Conservation (phyloP, 2,329 filamentous ascomycete genomes). For the Calonectria naviculata region DNA sequence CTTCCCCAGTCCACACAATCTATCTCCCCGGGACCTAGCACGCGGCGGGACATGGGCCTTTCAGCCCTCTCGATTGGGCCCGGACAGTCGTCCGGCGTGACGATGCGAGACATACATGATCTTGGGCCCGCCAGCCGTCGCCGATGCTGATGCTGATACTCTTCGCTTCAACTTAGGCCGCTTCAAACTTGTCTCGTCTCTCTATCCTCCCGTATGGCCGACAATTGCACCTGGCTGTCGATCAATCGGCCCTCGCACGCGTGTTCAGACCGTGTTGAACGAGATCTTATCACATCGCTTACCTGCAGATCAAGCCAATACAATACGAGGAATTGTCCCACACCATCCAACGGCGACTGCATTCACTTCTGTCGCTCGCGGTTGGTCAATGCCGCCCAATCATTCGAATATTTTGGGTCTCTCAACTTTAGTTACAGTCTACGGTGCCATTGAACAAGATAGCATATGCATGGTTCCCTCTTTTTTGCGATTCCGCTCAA, state of each 20-base stretch:
- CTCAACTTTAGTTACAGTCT: not conserved
- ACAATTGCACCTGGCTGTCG: not conserved
- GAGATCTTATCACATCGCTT: constrained; percentile 6
- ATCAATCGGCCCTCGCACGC: not conserved
- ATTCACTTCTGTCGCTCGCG: constrained; percentile 13
- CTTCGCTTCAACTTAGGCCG: constrained; percentile 1
- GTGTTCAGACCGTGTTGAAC: not conserved
- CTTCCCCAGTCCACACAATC: constrained; percentile 21
- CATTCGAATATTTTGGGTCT: constrained; percentile 7
- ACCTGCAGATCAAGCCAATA: constrained; percentile 15
- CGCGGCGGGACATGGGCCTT: constrained; percentile 24
- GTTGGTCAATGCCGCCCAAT: constrained; percentile 23
- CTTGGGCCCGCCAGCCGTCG: not conserved
- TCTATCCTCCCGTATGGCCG: not conserved
- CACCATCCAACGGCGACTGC: constrained; percentile 7
- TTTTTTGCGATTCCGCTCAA: not conserved
- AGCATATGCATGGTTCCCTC: constrained; percentile 4
- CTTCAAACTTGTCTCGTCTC: constrained; percentile 13
- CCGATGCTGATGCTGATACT: constrained; percentile 12
- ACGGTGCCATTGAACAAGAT: not conserved
- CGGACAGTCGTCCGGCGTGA: constrained; percentile 17
- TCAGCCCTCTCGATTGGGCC: constrained; percentile 26
- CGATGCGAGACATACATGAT: constrained; percentile 34
- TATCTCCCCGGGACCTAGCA: constrained; percentile 21
- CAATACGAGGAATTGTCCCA: constrained; percentile 27